Conservation (phyloP, 1,284 basidiomycete species). For the Microbotryum scabiosae region DNA sequence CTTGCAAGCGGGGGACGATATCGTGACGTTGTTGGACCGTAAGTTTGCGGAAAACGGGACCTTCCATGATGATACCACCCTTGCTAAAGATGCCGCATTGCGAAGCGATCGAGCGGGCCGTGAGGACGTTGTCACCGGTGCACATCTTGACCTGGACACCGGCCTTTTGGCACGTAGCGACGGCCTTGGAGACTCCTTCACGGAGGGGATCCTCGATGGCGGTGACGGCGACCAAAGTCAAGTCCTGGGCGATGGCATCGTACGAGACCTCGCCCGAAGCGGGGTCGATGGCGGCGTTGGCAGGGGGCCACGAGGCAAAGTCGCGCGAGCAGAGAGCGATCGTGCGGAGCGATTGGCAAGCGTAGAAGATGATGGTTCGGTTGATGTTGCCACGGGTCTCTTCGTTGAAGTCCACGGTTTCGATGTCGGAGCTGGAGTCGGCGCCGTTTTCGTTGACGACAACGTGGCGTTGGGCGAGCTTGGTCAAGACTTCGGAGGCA, state of each 20-base stretch:
- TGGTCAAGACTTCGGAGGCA: conserved; percentile 83
- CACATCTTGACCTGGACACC: conserved; percentile 99
- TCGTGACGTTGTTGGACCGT: conserved; percentile 45
- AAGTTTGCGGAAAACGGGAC: conserved; percentile 58
- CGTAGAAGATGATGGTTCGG: conserved; percentile 91
- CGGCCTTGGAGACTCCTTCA: conserved; percentile 77
- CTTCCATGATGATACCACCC: conserved; percentile 95
- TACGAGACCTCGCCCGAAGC: conserved; percentile 53
- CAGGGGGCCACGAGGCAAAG: conserved; percentile 76
- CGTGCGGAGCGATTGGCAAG: conserved; percentile 86
- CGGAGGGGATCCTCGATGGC: conserved; percentile 96
- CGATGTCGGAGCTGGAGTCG: conserved; percentile 44
- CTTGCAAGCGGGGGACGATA: conserved; percentile 50
- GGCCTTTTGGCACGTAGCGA: conserved; percentile 72
- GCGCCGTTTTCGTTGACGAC: conserved; percentile 46
- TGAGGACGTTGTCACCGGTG: conserved; percentile 90
- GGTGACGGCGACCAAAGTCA: conserved; percentile 78
- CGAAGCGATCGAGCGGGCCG: conserved; percentile 70
- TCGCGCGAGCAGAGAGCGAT: conserved; percentile 90
- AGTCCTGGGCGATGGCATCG: conserved; percentile 57
- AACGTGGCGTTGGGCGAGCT: conserved; percentile 63
- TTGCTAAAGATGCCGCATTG: conserved; percentile 91
- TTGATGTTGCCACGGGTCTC: conserved; percentile 67
- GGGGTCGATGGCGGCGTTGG: conserved; percentile 43
- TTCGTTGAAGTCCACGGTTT: conserved; percentile 55